Base-by-base conservation (phyloP, 345 rosid genomes). In the Pistacia atlantica region DNA sequence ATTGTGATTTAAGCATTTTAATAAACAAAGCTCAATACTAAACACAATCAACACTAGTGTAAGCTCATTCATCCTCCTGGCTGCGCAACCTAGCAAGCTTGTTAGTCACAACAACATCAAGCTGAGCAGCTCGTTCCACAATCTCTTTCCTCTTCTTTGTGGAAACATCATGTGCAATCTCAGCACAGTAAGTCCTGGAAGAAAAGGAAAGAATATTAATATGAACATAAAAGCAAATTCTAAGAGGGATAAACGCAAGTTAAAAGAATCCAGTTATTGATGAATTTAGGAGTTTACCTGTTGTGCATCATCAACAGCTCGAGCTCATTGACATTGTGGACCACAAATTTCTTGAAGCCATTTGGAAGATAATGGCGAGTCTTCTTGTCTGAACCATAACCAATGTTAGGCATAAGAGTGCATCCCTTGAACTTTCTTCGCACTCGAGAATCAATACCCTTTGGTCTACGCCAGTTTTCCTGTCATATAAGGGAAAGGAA, bases 271-370 rank as follows among this genome's bases (percentile, higher is more conserved):
- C 3, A 45, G 22, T 2, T 2, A 14, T 4, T 12, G 8, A 67
- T 1, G 2, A 0, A 35, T 28, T 12, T 63, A 18, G 1, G 14
- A 18, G 25, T 9, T n/a, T 77, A 92, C 97, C 98, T 87, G 91
- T 94, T 94, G 79, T 92, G 98, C 98, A 94, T 94, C 98, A 94
- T 92, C 86, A 94, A 80, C 9, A 94, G 52, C 75, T 89, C 98
- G 11, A 92, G 96, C 74, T 92, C 98, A 42, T 81, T 79, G 1
- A 75, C 81, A 55, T 92, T 92, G 88, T 89, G 96, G 14, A 94
- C 97, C 2, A 92, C 89, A 51, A 91, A 94, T 38, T 91, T 91
- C 91, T 92, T 92, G 85, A 91, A 92, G 9, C 96, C 94, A 77
- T 94, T 92, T 2, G 94, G 96, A 76, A 92, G 96, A 69, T 86